Conservation (phyloP, 345 rosid genomes). For the Ceriops tagal region DNA sequence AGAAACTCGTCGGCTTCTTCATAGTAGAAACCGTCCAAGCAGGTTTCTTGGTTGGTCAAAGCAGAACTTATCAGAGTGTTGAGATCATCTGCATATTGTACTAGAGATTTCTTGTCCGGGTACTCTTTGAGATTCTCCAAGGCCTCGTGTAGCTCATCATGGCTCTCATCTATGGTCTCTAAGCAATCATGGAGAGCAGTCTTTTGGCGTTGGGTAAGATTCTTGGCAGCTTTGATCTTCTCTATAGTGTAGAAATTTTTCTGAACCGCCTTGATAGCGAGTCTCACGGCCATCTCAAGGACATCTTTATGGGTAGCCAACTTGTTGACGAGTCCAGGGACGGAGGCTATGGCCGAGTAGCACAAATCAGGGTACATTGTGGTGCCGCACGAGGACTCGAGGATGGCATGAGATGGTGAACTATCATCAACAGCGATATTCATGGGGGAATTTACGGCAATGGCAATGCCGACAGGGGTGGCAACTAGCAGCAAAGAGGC, state of each 20-base stretch:
- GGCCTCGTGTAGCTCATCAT: slow-evolving; percentile 59
- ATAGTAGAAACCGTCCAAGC: slow-evolving; percentile 68
- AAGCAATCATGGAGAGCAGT: slow-evolving; percentile 72
- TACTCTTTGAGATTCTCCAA: slow-evolving; percentile 50
- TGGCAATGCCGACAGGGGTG: too few species aligned
- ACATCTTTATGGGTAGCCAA: slow-evolving; percentile 27
- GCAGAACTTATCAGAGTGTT: slow-evolving; percentile 71
- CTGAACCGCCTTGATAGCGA: slow-evolving; percentile 11
- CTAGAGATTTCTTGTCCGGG: slow-evolving; percentile 51
- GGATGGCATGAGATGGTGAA: slow-evolving; percentile 37
- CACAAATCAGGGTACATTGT: slow-evolving; percentile 64
- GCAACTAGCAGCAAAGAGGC: too few species aligned
- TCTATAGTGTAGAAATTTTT: slow-evolving; percentile 17
- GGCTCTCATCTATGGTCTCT: slow-evolving; percentile 66
- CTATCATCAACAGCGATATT: too few species aligned
- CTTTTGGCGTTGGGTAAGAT: slow-evolving; percentile 47
- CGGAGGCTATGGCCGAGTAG: slow-evolving; percentile 43
- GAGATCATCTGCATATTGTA: slow-evolving; percentile 61
- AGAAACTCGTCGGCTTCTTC: slow-evolving; percentile 37
- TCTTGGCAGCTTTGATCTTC: slow-evolving; percentile 10
- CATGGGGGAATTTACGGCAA: too few species aligned
- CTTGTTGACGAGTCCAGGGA: slow-evolving; percentile 15
- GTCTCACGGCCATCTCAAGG: slow-evolving; percentile 19
- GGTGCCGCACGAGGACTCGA: slow-evolving; percentile 50
- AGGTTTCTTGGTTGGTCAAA: slow-evolving; percentile 73